Evolutionary conservation across 306 rosid species (phyloP).

Genomic region (Rosa persica): DNA sequence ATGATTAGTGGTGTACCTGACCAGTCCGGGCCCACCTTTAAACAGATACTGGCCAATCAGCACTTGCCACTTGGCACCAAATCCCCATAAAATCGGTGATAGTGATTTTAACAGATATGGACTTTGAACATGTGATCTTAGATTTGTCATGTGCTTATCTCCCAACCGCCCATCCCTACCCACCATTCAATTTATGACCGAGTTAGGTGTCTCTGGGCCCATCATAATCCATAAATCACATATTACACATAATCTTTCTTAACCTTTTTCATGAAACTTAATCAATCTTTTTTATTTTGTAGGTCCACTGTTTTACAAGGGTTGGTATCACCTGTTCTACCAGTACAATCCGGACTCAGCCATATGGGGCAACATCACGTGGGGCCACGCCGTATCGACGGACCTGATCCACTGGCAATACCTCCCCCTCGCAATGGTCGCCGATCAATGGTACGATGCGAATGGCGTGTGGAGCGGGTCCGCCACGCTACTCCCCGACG

Average conservation of each 20-base stretch:
- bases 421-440: conserved; percentile 67
- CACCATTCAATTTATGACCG: neutral
- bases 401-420: conserved; percentile 85
- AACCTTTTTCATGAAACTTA: neutral
- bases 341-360: conserved; percentile 88
- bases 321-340: conserved; percentile 86
- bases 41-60: neutral
- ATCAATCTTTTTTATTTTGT: neutral
- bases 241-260: neutral
- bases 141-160: neutral
- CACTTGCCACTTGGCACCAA: neutral
- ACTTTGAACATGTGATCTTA: neutral
- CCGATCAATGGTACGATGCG: conserved; percentile 53
- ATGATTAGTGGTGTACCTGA: neutral
- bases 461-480: conserved; percentile 92
- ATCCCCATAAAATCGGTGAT: neutral
- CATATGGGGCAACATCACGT: conserved; percentile 79
- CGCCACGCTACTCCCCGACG: conserved; percentile 65
- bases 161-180: neutral
- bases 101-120: neutral
- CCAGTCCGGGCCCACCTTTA: neutral
- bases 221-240: neutral
- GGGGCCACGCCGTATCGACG: conserved; percentile 83
- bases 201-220: neutral
- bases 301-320: conserved; percentile 74